Percentiles rank a stretch among this genome's conserved stretches.
These are phyloP conservation scores for Silene noctiflora DNA, from an alignment of 179 eudicot genomes.

Conservation along the genomic window DNA sequence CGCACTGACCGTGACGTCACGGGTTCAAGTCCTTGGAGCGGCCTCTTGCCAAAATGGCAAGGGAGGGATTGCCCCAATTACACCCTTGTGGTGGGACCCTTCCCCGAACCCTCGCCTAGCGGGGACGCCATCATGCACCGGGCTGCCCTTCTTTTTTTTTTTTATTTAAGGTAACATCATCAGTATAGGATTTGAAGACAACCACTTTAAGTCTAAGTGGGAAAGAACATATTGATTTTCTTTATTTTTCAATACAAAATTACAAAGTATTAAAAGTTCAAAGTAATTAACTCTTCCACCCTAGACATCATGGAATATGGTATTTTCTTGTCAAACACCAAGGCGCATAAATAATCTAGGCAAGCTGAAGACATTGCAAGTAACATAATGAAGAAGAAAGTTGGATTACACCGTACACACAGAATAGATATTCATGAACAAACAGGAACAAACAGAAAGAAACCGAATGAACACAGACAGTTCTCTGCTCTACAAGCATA, in stretches of 20 bases:
- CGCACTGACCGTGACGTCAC: no score
- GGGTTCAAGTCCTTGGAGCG: no score
- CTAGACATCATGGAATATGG: background rate
- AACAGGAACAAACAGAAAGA: background rate
- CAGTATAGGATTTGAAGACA: background rate
- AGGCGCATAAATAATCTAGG: background rate
- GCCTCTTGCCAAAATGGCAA: no score
- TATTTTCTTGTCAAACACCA: background rate
- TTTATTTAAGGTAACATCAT: background rate
- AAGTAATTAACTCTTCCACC: background rate
- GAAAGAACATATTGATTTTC: background rate
- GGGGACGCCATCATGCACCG: no score
- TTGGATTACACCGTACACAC: background rate
- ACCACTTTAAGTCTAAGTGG: background rate
- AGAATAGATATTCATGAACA: background rate
- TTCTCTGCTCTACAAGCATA: background rate
- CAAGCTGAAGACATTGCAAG: constrained; percentile 7
- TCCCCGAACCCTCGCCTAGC: no score
- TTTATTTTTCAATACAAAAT: background rate
- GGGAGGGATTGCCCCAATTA: no score
- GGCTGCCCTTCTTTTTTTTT: no score
- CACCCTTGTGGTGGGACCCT: no score
- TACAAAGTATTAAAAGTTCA: background rate
- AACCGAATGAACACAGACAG: background rate
- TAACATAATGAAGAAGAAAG: constrained; percentile 5